These are phyloP conservation scores for Malbranchea zuffiana DNA, from an alignment of 2,329 filamentous ascomycete species.

Conservation along the genomic window DNA sequence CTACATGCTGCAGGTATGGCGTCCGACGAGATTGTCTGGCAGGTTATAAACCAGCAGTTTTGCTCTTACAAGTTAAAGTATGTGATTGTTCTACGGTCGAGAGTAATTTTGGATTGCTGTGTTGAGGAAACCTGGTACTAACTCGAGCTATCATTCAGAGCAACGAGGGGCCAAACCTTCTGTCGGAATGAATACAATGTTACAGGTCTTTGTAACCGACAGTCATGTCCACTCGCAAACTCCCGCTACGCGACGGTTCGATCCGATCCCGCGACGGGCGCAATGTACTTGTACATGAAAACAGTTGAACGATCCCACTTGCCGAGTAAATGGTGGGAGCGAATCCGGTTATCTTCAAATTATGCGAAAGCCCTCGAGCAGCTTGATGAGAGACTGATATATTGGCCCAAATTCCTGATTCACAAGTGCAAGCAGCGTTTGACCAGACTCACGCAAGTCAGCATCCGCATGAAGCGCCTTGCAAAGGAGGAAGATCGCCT, in stretches of 20 bases:
- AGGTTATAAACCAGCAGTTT: constrained; percentile 90
- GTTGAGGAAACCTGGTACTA: constrained; percentile 2
- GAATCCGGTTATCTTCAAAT: constrained; percentile 78
- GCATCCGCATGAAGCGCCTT: constrained; percentile 63
- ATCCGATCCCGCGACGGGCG: constrained; percentile 65
- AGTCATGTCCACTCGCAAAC: constrained; percentile 85
- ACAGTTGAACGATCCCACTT: constrained; percentile 79
- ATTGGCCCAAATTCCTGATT: constrained; percentile 86
- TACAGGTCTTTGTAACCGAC: constrained; percentile 69
- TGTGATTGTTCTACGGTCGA: constrained; percentile 21
- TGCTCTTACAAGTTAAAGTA: constrained; percentile 92
- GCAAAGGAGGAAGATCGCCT: constrained; percentile 81
- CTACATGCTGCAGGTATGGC: constrained; percentile 46
- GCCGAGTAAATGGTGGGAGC: constrained; percentile 89
- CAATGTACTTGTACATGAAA: constrained; percentile 94
- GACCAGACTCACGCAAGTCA: constrained; percentile 83
- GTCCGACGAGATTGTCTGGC: constrained; percentile 95
- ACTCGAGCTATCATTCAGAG: constrained; percentile 40
- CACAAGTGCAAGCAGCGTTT: constrained; percentile 96
- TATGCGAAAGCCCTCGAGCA: constrained; percentile 82
- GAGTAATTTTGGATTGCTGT: not conserved
- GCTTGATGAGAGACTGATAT: constrained; percentile 74
- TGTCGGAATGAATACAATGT: constrained; percentile 93
- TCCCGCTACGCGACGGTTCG: constrained; percentile 86
- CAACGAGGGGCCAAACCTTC: constrained; percentile 79